phyloP scores from a whole-genome alignment of 192 early-diverging fungal genomes.

The Coemansia sp. region DNA sequence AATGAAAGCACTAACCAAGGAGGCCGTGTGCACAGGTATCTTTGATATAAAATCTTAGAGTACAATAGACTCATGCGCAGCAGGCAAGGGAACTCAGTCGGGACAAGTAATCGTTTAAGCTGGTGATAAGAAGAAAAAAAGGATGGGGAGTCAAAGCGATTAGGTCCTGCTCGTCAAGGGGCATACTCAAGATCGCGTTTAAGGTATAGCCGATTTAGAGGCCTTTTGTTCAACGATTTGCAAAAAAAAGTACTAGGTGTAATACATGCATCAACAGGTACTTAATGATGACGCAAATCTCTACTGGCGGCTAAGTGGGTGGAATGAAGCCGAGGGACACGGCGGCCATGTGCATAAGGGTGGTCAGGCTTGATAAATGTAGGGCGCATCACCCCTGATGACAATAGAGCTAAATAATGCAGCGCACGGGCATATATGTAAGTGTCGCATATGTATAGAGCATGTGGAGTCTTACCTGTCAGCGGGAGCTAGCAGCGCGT shows the following conservation, averaged over 20 bases:
- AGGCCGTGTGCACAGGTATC: background rate
- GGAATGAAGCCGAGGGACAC: background rate
- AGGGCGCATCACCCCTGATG: background rate
- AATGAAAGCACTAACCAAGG: background rate
- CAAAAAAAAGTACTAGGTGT: background rate
- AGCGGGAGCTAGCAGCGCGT: conserved; percentile 8
- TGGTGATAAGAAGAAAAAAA: background rate
- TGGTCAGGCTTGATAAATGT: background rate
- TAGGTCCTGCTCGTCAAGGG: background rate
- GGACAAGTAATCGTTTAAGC: background rate
- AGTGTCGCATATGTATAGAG: background rate
- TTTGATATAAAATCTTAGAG: background rate
- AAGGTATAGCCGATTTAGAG: background rate
- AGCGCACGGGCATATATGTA: conserved; percentile 9
- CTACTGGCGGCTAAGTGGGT: background rate
- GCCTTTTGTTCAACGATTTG: background rate
- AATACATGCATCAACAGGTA: background rate
- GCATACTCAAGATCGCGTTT: background rate
- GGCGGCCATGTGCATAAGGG: background rate
- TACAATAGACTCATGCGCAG: background rate
- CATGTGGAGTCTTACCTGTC: conserved; percentile 7
- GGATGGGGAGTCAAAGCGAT: no score
- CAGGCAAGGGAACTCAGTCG: background rate
- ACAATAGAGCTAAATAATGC: conserved; percentile 5
- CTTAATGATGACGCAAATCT: background rate